Percentiles rank a stretch among this genome's conserved stretches.
phyloP scores from a whole-genome alignment of 2,329 filamentous ascomycete species.

The Plenodomus biglobosus region DNA sequence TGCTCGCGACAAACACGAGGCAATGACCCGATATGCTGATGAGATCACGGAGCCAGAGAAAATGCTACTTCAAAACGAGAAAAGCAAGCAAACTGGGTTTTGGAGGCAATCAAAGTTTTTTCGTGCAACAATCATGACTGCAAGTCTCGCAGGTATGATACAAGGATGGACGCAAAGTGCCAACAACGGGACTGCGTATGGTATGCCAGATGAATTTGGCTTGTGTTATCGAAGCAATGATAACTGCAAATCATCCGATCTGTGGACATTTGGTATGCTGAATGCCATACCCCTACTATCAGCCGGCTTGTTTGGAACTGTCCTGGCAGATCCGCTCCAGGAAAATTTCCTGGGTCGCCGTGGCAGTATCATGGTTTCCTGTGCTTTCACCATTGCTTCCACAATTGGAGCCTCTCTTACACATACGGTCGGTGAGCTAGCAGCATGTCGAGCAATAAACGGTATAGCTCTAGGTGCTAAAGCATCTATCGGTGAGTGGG shows the following conservation, averaged over 20 bases:
- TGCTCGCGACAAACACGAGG: conserved; percentile 22
- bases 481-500: conserved; percentile 17
- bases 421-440: conserved; percentile 16
- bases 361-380: conserved; percentile 22
- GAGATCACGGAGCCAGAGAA: conserved; percentile 20
- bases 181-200: conserved; percentile 22
- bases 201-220: conserved; percentile 19
- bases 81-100: conserved; percentile 17
- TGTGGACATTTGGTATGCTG: conserved; percentile 26
- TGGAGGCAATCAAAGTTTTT: conserved; percentile 30
- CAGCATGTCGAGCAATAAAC: conserved; percentile 22
- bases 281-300: conserved; percentile 25
- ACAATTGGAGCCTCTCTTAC: conserved; percentile 26
- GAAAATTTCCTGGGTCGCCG: conserved; percentile 22
- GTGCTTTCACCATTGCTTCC: conserved; percentile 19
- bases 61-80: conserved; percentile 12
- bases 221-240: conserved; percentile 9
- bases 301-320: conserved; percentile 21
- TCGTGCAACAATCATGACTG: conserved; percentile 23
- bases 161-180: conserved; percentile 25
- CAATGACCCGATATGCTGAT: conserved; percentile 16
- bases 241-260: conserved; percentile 8
- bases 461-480: conserved; percentile 25
- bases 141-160: conserved; percentile 21
- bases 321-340: conserved; percentile 22